Evolutionary conservation across 1,284 basidiomycete species (phyloP), one percentile per base, ranked within the genome.

Genomic region (Pseudozyma sp.): DNA sequence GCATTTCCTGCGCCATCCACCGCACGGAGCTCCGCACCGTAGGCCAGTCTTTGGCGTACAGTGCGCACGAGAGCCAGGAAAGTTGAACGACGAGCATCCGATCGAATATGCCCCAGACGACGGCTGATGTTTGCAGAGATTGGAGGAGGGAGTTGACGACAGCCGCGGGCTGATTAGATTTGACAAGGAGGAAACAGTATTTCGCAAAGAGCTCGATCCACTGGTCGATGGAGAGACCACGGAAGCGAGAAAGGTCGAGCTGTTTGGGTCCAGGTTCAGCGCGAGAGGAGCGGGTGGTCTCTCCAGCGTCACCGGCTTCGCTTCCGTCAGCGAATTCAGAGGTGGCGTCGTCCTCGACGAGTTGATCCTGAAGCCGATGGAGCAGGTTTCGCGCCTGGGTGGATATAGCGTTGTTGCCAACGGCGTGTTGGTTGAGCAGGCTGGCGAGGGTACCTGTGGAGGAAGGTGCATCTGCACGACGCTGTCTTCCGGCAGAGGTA

Each of bases 171-270:
- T 88, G 89, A 17, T 89, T 87, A 45, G 89, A 87, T 31, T 86
- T 85, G 71, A 93, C 92, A 39, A 94, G 86, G 7, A 92, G 87
- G 82, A 96, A 94, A 57, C 90, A 89, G 82, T 97, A 97, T 93
- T 97, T 74, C 10, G 66, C 52, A 76, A 94, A 90, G 19, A 97
- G 82, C 4, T 87, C 87, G 51, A 96, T 84, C 96, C 96, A 98
- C 54, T 92, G 90, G 62, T 92, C 90, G 73, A 94, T 92, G 2
- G 87, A 87, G n/a, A 97, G 87, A 0, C 92, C 92, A 7, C 94
- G 90, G 84, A 96, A 97, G 1, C 72, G 46, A 16, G 59, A 46
- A 68, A 57, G 46, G 33, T 68, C 68, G 19, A 71, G 49, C 52
- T 77, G 71, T 30, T 68, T 65, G 14, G 69, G 68, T 24, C 60